phyloP scores from a whole-genome alignment of 1,284 basidiomycete species.

The Heterobasidion parviporum region DNA sequence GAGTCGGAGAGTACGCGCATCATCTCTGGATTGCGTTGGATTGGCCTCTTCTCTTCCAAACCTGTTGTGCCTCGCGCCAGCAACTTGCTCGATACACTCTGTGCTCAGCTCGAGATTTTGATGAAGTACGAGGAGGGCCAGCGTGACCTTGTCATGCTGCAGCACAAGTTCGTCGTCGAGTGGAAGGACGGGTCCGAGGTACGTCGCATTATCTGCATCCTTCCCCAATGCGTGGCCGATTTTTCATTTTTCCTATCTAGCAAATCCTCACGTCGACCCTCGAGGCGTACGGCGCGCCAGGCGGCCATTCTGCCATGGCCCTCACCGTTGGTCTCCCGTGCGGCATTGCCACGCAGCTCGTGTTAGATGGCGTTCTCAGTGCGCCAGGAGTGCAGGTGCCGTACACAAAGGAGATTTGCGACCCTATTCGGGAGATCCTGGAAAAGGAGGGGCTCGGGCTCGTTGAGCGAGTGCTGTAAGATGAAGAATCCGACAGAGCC shows the following conservation, averaged over 20 bases:
- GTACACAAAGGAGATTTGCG: slow-evolving; percentile 83
- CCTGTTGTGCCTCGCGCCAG: slow-evolving; percentile 58
- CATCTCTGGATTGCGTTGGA: slow-evolving; percentile 85
- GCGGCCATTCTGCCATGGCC: slow-evolving; percentile 92
- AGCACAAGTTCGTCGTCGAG: slow-evolving; percentile 93
- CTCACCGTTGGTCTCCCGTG: slow-evolving; percentile 87
- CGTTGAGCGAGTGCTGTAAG: slow-evolving; percentile 59
- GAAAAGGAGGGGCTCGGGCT: slow-evolving; percentile 83
- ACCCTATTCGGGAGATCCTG: slow-evolving; percentile 68
- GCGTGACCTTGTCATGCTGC: slow-evolving; percentile 94
- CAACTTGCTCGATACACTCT: slow-evolving; percentile 92
- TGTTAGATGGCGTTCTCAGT: slow-evolving; percentile 72
- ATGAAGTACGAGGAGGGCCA: slow-evolving; percentile 91
- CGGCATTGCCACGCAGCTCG: slow-evolving; percentile 84
- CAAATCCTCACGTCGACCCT: slow-evolving; percentile 89
- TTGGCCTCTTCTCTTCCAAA: slow-evolving; percentile 83
- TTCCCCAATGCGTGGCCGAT: not conserved
- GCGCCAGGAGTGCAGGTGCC: slow-evolving; percentile 83
- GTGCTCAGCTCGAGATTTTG: slow-evolving; percentile 82
- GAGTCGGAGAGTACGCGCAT: slow-evolving; percentile 68
- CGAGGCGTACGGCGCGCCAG: slow-evolving; percentile 83
- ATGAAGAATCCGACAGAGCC: too few species aligned
- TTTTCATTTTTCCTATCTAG: slow-evolving; percentile 22
- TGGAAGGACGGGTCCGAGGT: slow-evolving; percentile 77
- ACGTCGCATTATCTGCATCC: slow-evolving; percentile 13